Conservation (phyloP, 2,329 filamentous ascomycete genomes). For the Cercospora brassicicola region DNA sequence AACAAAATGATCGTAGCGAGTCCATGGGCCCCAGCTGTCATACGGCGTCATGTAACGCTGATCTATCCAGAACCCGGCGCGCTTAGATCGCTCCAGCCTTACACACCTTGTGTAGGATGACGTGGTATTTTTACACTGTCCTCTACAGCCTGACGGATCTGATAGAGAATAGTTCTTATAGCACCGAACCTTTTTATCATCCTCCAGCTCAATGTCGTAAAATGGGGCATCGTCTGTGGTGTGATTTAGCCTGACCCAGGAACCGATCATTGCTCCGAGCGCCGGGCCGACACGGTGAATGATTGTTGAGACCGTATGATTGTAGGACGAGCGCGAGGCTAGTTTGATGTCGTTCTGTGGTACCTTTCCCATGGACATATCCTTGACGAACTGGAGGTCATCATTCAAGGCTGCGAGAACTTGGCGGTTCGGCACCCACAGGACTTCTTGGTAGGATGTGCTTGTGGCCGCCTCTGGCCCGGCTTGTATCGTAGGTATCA, state of each 20-base stretch:
- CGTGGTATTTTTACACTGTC: background rate
- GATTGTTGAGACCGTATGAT: constrained; percentile 18
- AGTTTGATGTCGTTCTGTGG: background rate
- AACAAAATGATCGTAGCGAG: background rate
- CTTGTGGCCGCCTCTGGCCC: background rate
- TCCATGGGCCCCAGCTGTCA: background rate
- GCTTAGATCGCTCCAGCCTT: background rate
- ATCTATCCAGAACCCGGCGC: background rate
- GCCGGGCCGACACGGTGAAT: constrained; percentile 25
- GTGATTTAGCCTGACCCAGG: background rate
- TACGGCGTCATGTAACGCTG: background rate
- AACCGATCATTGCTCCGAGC: constrained; percentile 18
- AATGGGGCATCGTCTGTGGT: background rate
- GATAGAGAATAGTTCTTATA: background rate
- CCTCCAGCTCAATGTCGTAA: background rate
- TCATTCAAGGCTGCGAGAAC: constrained; percentile 12
- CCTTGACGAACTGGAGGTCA: constrained; percentile 13
- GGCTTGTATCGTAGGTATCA: no score
- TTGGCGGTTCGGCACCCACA: constrained; percentile 31
- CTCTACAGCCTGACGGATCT: background rate
- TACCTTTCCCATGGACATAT: background rate
- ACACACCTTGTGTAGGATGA: background rate
- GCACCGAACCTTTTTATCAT: background rate
- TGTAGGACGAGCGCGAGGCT: background rate
- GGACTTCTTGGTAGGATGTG: background rate